Evolutionary conservation across 1,284 basidiomycete genomes (phyloP), one percentile per base, ranked within the genome.

Genomic region (Melampsora larici-populina): DNA sequence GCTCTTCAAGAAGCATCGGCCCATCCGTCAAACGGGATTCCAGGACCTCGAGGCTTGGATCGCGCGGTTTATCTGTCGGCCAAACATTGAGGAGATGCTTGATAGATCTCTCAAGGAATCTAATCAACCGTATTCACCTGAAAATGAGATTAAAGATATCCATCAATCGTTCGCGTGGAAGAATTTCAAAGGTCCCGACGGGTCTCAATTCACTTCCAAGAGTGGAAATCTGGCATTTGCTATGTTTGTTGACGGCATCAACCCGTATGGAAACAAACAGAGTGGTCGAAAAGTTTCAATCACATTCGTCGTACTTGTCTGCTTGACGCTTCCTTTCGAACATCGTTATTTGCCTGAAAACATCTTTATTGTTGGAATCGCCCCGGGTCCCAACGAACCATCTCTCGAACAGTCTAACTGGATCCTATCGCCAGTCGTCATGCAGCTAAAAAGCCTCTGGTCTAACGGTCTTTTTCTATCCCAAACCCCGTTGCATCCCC

Each of bases 341-440:
- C 5, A 78, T 9, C 70, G 81, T 7, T 81, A 79, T 51, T 29
- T 55, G 15, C 63, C 70, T 1, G 63, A 80, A 40, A 80, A 82
- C 58, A 70, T 80, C 24, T 79, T 66, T 43, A 46, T 81, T 8
- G 71, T 80, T 21, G 83, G 83, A 2, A 80, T 85, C 51, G 82
- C 86, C 21, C 86, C 86, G 18, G 85, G 84, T 13, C 85, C 84
- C 3, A 79, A 80, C 13, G 83, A 85, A 75, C 85, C 86, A 1
- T 79, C 79, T 31, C 68, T 82, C 0, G 81, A 82, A 15, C 60
- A 81, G 18, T 70, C 84, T 31, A 84, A 85, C 71, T 81, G 82
- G 46, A 81, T 82, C 70, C 49, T 85, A 0, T 15, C 46, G 18
- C 83, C 82, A 2, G 48, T 85, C 1, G 79, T 85, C 8, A 79